Percentiles rank a stretch among this genome's conserved stretches.
Evolutionary conservation across 352 stramenopile genomes (phyloP).

Genomic region (Globisporangium nagaii): DNA sequence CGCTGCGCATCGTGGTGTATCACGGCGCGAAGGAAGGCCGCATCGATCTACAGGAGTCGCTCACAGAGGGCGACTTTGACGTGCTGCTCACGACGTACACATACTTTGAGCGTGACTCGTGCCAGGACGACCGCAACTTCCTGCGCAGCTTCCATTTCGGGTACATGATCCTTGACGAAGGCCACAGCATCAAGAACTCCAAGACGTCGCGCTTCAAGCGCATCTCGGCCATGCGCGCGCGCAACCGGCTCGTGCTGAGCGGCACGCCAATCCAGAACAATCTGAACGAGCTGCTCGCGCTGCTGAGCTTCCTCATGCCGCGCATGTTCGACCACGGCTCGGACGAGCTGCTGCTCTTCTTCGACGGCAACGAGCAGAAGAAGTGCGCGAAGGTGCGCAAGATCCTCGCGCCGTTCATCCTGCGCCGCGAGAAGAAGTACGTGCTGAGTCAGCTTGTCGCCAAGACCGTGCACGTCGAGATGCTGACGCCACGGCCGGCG

Average conservation of each 20-base stretch:
- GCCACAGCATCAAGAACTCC: constrained; percentile 91
- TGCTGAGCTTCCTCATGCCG: constrained; percentile 91
- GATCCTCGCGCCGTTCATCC: constrained; percentile 96
- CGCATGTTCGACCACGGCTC: constrained; percentile 85
- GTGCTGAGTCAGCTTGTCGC: constrained; percentile 90
- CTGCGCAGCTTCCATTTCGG: constrained; percentile 74
- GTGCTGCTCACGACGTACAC: constrained; percentile 90
- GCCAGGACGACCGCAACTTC: constrained; percentile 78
- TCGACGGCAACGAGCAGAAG: constrained; percentile 72
- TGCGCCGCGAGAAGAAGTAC: constrained; percentile 94
- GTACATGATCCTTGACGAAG: constrained; percentile 94
- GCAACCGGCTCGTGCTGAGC: constrained; percentile 75
- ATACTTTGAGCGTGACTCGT: constrained; percentile 88
- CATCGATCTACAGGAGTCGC: constrained; percentile 43
- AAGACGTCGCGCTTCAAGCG: constrained; percentile 86
- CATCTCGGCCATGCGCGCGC: constrained; percentile 70
- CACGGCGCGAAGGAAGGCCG: constrained; percentile 67
- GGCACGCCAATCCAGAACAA: constrained; percentile 91
- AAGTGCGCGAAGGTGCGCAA: constrained; percentile 85
- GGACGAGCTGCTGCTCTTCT: constrained; percentile 76
- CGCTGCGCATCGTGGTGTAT: constrained; percentile 84
- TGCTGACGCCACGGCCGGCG: constrained; percentile 66
- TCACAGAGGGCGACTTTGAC: constrained; percentile 58
- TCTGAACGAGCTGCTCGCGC: constrained; percentile 80
- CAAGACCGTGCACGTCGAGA: constrained; percentile 83